Conservation (phyloP, 2,329 filamentous ascomycete species). For the Blastomyces gilchristii region DNA sequence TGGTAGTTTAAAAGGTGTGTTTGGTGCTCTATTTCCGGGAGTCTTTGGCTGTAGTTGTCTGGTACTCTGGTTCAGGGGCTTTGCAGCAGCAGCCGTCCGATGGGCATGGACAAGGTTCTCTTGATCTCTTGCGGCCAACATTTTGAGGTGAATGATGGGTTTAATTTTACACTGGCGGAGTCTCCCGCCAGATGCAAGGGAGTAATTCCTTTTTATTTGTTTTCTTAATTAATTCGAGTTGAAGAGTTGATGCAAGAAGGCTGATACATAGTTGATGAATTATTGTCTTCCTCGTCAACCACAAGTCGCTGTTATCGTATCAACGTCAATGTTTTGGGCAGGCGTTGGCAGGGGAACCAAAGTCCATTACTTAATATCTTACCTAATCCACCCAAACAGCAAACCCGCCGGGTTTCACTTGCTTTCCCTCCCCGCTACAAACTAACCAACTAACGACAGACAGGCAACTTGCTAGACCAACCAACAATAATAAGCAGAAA, state of each 20-base stretch:
- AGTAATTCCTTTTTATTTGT: background rate
- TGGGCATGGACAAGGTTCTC: slow-evolving; percentile 74
- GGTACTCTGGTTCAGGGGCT: slow-evolving; percentile 57
- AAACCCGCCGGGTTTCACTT: no score
- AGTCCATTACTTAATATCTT: background rate
- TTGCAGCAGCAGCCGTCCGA: slow-evolving; percentile 59
- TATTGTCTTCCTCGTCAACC: no score
- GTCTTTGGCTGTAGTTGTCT: slow-evolving; percentile 63
- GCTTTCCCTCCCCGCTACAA: no score
- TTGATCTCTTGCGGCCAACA: slow-evolving; percentile 74
- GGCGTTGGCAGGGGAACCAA: background rate
- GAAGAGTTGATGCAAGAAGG: background rate
- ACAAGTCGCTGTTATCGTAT: no score
- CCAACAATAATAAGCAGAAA: background rate
- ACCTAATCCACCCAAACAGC: background rate
- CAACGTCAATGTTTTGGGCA: background rate
- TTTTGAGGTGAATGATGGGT: slow-evolving; percentile 34
- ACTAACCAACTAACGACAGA: no score
- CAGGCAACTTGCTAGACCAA: background rate
- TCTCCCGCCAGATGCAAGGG: background rate
- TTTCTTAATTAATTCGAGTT: background rate
- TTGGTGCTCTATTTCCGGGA: slow-evolving; percentile 62
- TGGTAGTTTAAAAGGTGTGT: slow-evolving; percentile 69
- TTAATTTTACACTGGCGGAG: background rate
- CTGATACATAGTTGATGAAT: background rate